Conservation (phyloP, 176 grass and related monocot genomes). For the Zea mays region DNA sequence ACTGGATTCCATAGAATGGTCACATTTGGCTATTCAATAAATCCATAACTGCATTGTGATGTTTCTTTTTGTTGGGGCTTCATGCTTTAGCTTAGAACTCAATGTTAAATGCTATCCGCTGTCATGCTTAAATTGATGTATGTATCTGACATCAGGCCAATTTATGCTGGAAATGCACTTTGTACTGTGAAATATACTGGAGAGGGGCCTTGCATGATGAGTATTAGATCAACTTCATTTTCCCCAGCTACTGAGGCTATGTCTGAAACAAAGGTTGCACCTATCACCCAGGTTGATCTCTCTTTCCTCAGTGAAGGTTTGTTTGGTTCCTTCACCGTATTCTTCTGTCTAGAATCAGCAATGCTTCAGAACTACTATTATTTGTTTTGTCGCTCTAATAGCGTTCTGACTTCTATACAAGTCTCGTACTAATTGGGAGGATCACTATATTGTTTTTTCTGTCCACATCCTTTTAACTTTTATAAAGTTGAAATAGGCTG, state of each 20-base stretch:
- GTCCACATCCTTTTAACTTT: not conserved
- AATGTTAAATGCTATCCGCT: not conserved
- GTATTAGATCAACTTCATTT: slow-evolving; percentile 90
- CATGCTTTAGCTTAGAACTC: not conserved
- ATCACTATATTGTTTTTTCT: not conserved
- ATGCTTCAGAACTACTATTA: not conserved
- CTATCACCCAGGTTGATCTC: slow-evolving; percentile 82
- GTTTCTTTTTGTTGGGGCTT: not conserved
- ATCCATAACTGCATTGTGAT: not conserved
- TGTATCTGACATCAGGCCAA: slow-evolving; percentile 59
- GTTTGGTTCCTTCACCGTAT: slow-evolving; percentile 42
- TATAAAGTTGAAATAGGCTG: slow-evolving; percentile 5
- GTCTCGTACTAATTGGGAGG: not conserved
- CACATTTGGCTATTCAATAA: not conserved
- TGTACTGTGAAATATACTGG: slow-evolving; percentile 78
- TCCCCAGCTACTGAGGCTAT: slow-evolving; percentile 42
- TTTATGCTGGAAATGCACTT: slow-evolving; percentile 99
- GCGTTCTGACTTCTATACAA: not conserved
- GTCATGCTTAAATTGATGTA: not conserved
- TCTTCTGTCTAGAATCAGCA: slow-evolving; percentile 31
- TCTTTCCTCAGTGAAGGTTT: slow-evolving; percentile 90
- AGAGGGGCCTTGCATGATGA: slow-evolving; percentile 79
- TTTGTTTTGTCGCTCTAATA: slow-evolving; percentile 11
- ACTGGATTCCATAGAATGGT: not conserved
- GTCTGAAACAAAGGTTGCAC: slow-evolving; percentile 55